phyloP scores from a whole-genome alignment of 106 monocot genomes.

The Alisma plantagoaquatica region DNA sequence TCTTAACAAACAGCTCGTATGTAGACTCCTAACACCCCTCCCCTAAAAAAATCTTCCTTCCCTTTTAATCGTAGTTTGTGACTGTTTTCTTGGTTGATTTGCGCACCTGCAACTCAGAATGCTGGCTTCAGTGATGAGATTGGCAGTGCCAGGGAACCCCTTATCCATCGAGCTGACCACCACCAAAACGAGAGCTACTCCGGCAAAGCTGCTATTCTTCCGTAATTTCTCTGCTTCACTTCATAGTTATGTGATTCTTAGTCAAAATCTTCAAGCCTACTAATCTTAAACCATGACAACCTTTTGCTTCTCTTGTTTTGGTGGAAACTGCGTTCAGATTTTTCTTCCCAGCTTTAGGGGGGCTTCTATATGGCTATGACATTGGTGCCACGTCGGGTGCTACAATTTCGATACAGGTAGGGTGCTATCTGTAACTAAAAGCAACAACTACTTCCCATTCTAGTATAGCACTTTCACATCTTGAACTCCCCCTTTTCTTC shows the following conservation, averaged over 20 bases:
- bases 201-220: conserved; percentile 35
- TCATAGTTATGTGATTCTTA: neutral
- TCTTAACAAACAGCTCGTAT: too few relatives aligned
- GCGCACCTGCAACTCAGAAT: too few relatives aligned
- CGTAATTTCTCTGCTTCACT: conserved; percentile 26
- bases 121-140: too few relatives aligned
- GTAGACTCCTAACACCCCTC: too few relatives aligned
- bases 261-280: too few relatives aligned
- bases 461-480: neutral
- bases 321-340: conserved; percentile 38
- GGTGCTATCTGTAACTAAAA: neutral
- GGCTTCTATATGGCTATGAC: conserved; percentile 89
- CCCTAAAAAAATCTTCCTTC: too few relatives aligned
- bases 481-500: neutral
- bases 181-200: conserved; percentile 34
- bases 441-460: neutral
- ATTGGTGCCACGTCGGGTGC: conserved; percentile 98
- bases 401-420: conserved; percentile 77
- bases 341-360: conserved; percentile 93
- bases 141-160: too few relatives aligned
- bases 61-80: too few relatives aligned
- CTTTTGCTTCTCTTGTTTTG: neutral
- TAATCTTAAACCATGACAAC: too few relatives aligned
- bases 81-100: too few relatives aligned
- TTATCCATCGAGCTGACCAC: too few relatives aligned